These are phyloP conservation scores for Hemerocallis citrina DNA, from an alignment of 106 monocot genomes.

Conservation along the genomic window DNA sequence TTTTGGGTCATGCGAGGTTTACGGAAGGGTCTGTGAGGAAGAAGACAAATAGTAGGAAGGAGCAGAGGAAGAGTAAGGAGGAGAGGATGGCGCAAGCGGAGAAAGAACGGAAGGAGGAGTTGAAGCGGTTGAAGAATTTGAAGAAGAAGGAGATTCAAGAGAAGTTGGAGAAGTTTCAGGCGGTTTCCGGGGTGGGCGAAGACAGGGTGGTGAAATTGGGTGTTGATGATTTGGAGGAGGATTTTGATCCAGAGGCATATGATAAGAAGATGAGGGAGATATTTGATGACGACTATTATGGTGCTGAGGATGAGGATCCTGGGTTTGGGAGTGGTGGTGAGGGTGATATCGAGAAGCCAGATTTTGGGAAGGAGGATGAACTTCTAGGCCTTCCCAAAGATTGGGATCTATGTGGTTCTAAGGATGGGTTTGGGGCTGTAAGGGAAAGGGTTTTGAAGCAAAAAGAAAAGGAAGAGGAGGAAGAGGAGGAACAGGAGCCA, in stretches of 20 bases:
- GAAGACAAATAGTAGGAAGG: slow-evolving; percentile 69
- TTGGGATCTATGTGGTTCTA: slow-evolving; percentile 35
- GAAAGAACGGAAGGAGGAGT: slow-evolving; percentile 72
- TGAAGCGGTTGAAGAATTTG: slow-evolving; percentile 91
- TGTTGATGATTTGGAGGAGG: slow-evolving; percentile 71
- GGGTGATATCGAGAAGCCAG: slow-evolving; percentile 63
- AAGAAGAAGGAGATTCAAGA: slow-evolving; percentile 98
- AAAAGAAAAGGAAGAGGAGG: slow-evolving; percentile 20
- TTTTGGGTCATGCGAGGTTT: slow-evolving; percentile 64
- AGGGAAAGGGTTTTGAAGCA: slow-evolving; percentile 30
- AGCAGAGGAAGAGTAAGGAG: slow-evolving; percentile 87
- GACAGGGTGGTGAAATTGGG: slow-evolving; percentile 28
- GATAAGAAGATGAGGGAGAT: slow-evolving; percentile 77
- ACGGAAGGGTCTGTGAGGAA: slow-evolving; percentile 86
- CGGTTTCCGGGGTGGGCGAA: slow-evolving; percentile 61
- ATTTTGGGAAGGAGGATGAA: slow-evolving; percentile 93
- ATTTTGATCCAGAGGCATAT: slow-evolving; percentile 93
- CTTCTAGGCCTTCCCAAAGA: slow-evolving; percentile 72
- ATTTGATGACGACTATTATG: slow-evolving; percentile 68
- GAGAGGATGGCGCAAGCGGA: slow-evolving; percentile 83
- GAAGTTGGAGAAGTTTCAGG: slow-evolving; percentile 69
- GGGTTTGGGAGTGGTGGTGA: slow-evolving; percentile 69
- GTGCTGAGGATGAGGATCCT: slow-evolving; percentile 61
- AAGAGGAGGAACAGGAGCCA: slow-evolving; percentile 10
- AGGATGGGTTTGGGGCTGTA: slow-evolving; percentile 34